Percentiles rank a stretch among this genome's conserved stretches.
phyloP scores from a whole-genome alignment of 768 basidiomycete species.

The Serendipita indica region DNA sequence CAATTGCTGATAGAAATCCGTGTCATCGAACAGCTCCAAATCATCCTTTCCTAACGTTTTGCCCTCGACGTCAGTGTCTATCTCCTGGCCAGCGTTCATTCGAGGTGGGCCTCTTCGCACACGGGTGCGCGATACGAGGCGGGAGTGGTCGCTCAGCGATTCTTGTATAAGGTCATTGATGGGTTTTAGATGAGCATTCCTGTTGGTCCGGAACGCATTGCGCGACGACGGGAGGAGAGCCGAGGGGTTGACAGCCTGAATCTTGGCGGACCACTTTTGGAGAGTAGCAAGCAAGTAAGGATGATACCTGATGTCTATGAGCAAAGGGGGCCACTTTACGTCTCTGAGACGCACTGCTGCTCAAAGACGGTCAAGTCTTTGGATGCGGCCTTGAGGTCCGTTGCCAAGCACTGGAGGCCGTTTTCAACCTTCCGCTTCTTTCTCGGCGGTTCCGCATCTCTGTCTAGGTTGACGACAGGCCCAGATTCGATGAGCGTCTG shows the following conservation, averaged over 20 bases:
- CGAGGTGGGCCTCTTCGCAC: slow-evolving; percentile 34
- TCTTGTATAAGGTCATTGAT: slow-evolving; percentile 69
- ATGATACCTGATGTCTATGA: slow-evolving; percentile 35
- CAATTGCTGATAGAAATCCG: slow-evolving; percentile 86
- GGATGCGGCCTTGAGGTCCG: slow-evolving; percentile 32
- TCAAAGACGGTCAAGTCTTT: slow-evolving; percentile 34
- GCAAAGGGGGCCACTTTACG: background rate
- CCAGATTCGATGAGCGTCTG: too few relatives aligned
- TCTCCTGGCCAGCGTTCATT: slow-evolving; percentile 25
- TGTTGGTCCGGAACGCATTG: slow-evolving; percentile 48
- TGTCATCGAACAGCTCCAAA: slow-evolving; percentile 62
- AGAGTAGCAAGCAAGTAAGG: slow-evolving; percentile 62
- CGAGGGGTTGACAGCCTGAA: slow-evolving; percentile 79
- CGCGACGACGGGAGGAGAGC: slow-evolving; percentile 54
- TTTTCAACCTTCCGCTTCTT: slow-evolving; percentile 10
- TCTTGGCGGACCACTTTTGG: slow-evolving; percentile 90
- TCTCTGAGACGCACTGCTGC: slow-evolving; percentile 29
- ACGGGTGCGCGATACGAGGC: slow-evolving; percentile 50
- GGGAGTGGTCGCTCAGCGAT: slow-evolving; percentile 40
- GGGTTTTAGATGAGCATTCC: slow-evolving; percentile 41
- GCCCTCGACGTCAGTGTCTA: slow-evolving; percentile 21
- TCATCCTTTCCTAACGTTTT: slow-evolving; percentile 27
- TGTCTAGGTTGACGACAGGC: too few relatives aligned
- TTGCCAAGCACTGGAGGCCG: slow-evolving; percentile 19
- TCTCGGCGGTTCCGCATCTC: background rate